Base-by-base conservation (phyloP, 352 stramenopile species). In the Phytophthora capsici region DNA sequence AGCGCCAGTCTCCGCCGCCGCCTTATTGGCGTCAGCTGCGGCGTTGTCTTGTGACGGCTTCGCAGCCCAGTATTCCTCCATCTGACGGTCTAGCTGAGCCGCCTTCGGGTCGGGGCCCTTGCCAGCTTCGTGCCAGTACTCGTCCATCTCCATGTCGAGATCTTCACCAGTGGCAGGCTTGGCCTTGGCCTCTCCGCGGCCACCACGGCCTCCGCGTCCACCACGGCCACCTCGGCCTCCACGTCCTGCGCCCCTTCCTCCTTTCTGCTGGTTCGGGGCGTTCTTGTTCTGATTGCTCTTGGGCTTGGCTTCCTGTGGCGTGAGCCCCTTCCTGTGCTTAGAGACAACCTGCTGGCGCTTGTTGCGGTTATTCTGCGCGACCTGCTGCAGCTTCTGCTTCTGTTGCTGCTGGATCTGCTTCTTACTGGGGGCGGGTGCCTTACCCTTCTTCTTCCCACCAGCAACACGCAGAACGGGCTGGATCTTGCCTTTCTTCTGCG, bases 1-100 rank as follows among this genome's bases (percentile, higher is more conserved):
- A 8, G 48, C 32, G n/a, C 59, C 32, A 19, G 59, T 20, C 6
- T 73, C 66, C n/a, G 46, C 49, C 34, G 67, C 54, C 19, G 59
- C 54, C 46, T 66, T 73, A 16, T 37, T n/a, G 25, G 43, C 32
- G 23, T 44, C 30, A 48, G 54, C 49, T 6, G 28, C 30, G 8
- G 47, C 26, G 36, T 72, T 69, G 14, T 76, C 75, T 41, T 68
- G 55, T 41, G 85, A 72, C 20, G 85, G 87, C 71, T 96, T 96
- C 43, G 74, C 77, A 17, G 86, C 88, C 90, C 90, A 97, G 76
- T 97, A 97, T 37, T 90, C 71, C 32, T 97, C 90, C 82, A 97
- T 92, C 55, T 95, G 84, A 32, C 86, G 85, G 58, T 97, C 89
- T 41, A 97, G 68, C 36, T 86, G 73, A 23, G 65, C 79, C 14